These are phyloP conservation scores for Mucor velutinosus DNA, from an alignment of 371 early-diverging fungal genomes.

Conservation along the genomic window DNA sequence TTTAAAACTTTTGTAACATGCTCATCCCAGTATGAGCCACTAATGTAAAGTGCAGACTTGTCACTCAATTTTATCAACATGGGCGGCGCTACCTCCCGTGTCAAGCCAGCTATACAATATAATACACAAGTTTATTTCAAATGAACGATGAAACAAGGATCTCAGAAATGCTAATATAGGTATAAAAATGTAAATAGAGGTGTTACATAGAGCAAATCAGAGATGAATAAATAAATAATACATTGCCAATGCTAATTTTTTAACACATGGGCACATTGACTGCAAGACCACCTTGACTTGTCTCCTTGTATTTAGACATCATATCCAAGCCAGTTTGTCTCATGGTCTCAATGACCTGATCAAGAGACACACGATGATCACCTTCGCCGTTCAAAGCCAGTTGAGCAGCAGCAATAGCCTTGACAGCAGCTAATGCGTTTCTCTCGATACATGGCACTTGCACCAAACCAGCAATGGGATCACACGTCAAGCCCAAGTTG, in stretches of 20 bases:
- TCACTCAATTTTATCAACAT: too few species aligned
- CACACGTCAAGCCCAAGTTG: constrained; percentile 89
- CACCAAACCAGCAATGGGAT: constrained; percentile 90
- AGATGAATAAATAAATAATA: constrained; percentile 2
- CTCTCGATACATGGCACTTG: constrained; percentile 97
- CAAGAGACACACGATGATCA: constrained; percentile 83
- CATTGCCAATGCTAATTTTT: background rate
- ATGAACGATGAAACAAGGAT: background rate
- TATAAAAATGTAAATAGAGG: background rate
- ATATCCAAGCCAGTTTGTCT: constrained; percentile 91
- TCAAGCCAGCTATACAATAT: too few species aligned
- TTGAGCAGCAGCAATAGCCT: constrained; percentile 94
- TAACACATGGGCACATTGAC: constrained; percentile 88
- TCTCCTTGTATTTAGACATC: constrained; percentile 95
- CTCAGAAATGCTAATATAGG: background rate
- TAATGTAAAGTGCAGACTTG: too few species aligned
- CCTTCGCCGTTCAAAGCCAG: constrained; percentile 92
- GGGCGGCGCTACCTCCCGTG: too few species aligned
- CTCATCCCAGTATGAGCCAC: too few species aligned
- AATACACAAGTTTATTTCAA: constrained; percentile 5
- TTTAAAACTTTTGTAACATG: too few species aligned
- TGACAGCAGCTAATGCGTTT: constrained; percentile 92
- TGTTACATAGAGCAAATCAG: background rate
- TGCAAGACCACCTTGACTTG: constrained; percentile 89
- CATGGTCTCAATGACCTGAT: constrained; percentile 96